These are phyloP conservation scores for Pholiota microspora DNA, from an alignment of 768 basidiomycete genomes.

Conservation along the genomic window DNA sequence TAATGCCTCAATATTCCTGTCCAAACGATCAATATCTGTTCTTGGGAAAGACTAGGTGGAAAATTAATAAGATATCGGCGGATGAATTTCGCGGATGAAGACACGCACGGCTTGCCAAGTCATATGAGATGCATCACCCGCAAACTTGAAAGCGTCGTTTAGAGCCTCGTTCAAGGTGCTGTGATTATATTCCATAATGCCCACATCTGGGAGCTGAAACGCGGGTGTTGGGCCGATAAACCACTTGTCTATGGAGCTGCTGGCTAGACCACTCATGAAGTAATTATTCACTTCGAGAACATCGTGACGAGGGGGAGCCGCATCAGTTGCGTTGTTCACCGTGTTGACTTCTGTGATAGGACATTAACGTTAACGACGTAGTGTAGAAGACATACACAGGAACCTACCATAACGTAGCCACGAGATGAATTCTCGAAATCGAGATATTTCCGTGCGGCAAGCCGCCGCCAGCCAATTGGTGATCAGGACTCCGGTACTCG, in stretches of 20 bases:
- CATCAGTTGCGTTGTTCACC: conserved; percentile 52
- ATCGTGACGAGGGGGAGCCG: conserved; percentile 60
- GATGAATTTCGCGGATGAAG: conserved; percentile 8
- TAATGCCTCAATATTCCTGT: conserved; percentile 68
- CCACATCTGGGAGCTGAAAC: conserved; percentile 49
- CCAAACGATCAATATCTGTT: conserved; percentile 54
- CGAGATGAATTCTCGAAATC: conserved; percentile 76
- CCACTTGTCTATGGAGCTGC: conserved; percentile 76
- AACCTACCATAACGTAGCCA: conserved; percentile 71
- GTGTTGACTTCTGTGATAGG: conserved; percentile 45
- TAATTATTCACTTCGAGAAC: conserved; percentile 81
- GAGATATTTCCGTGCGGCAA: conserved; percentile 63
- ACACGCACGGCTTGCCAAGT: conserved; percentile 53
- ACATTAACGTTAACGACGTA: conserved; percentile 8
- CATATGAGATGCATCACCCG: conserved; percentile 44
- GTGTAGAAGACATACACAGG: conserved; percentile 1
- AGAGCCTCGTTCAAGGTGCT: conserved; percentile 39
- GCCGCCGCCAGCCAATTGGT: conserved; percentile 67
- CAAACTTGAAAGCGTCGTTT: conserved; percentile 45
- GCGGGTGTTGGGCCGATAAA: conserved; percentile 63
- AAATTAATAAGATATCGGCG: background rate
- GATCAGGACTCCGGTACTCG: conserved; percentile 57
- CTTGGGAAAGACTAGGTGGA: conserved; percentile 40
- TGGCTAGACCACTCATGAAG: conserved; percentile 65
- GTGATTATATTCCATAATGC: conserved; percentile 35